A percentile compares a stretch with the other conserved stretches of the same genome.
These are phyloP conservation scores for Cruciata laevipes DNA, from an alignment of 257 asterid species.

Conservation along the genomic window DNA sequence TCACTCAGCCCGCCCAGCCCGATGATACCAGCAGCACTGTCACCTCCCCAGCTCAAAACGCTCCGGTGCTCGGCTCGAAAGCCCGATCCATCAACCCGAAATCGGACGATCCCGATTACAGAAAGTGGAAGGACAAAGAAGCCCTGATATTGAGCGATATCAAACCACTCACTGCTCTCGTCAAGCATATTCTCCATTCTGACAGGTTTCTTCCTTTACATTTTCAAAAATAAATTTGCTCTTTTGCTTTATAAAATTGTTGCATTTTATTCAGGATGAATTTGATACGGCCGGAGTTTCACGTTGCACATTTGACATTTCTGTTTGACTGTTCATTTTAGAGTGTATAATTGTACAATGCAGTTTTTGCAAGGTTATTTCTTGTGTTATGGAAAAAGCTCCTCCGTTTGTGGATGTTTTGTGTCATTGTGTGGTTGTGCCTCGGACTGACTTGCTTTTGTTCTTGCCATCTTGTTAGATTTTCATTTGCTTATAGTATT, in stretches of 20 bases:
- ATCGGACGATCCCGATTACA: conserved; percentile 42
- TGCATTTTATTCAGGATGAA: not conserved
- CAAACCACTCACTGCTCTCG: conserved; percentile 46
- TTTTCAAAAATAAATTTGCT: not conserved
- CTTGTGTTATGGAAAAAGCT: not conserved
- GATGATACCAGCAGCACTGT: conserved; percentile 19
- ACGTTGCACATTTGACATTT: not conserved
- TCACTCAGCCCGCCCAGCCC: conserved; percentile 26
- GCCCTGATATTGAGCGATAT: conserved; percentile 56
- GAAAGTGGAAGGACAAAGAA: conserved; percentile 69
- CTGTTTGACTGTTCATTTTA: not conserved
- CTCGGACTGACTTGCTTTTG: not conserved
- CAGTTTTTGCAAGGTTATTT: too few relatives aligned
- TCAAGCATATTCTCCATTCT: conserved; percentile 78
- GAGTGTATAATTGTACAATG: not conserved
- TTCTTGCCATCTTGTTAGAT: not conserved
- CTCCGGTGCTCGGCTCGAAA: conserved; percentile 17
- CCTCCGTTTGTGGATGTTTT: not conserved
- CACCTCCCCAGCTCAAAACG: conserved; percentile 11
- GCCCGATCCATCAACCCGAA: conserved; percentile 30
- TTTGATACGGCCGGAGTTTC: not conserved
- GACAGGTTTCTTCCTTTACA: conserved; percentile 29
- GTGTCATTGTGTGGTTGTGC: too few relatives aligned
- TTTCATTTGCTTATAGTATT: not conserved
- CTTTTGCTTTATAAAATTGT: not conserved